Evolutionary conservation across 306 rosid species (phyloP), one percentile per base, ranked within the genome.

Genomic region (Abrus pulchellus): DNA sequence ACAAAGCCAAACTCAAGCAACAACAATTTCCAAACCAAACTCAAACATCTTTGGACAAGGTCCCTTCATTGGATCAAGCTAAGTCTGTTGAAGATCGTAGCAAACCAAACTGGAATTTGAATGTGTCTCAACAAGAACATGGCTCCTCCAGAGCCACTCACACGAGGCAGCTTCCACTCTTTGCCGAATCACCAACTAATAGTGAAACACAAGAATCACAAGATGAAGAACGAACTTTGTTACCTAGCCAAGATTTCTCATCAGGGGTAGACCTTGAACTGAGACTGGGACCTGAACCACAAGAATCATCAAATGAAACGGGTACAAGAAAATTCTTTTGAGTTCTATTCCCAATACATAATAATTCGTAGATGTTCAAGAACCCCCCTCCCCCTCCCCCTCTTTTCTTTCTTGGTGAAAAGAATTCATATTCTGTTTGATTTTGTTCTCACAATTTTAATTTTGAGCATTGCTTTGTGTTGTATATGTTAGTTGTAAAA

Each of bases 181-280:
- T 90, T 72, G 75, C 66, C 0, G 90, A 90, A 84, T 81, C 81
- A 11, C 75, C 89, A 11, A 60, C 59, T 4, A 53, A 8, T 13
- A 43, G 3, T 32, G 79, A 60, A 47, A 61, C 75, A 36, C 83
- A 32, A 43, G 68, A 32, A 47, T 70, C 36, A 29, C 75, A 80
- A 41, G 82, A 11, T 77, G 72, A 34, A 12, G 76, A 80, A 47
- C 64, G 54, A 59, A 28, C 44, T 57, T 64, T 67, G 54, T 28
- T 83, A 20, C 10, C 81, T 11, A 57, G 1, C 28, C 79, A 36
- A 33, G 75, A 65, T 57, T 66, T 76, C 0, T 45, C 80, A 1
- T 59, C 81, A 11, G 88, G 84, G 81, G 43, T 94, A 65, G 98
- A 94, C 90, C 98, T 94, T 74, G 98, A 90, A 89, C 88, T 94